These are phyloP conservation scores for Lasiosphaeria miniovina DNA, from an alignment of 495 filamentous ascomycete species.

Conservation along the genomic window DNA sequence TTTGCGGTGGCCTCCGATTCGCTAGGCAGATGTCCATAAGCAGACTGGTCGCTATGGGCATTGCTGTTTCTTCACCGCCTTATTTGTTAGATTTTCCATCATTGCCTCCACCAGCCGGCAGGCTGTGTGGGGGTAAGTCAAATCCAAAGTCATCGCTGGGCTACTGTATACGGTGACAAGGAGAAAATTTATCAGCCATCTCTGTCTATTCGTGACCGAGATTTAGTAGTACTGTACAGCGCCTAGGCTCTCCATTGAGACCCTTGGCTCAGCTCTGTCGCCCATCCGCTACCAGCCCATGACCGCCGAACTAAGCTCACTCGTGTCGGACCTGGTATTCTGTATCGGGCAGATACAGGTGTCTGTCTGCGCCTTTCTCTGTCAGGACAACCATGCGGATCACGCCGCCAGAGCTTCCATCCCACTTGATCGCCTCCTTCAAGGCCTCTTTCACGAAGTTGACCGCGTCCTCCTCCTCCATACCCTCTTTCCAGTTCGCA, in stretches of 20 bases:
- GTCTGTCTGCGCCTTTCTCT: conserved; percentile 75
- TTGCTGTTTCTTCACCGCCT: neutral
- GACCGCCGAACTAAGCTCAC: conserved; percentile 18
- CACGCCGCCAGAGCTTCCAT: conserved; percentile 96
- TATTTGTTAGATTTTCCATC: neutral
- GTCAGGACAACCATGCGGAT: conserved; percentile 97
- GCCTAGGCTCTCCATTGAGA: conserved; percentile 1
- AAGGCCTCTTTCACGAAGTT: conserved; percentile 87
- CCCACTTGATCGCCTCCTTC: conserved; percentile 96
- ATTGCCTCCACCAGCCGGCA: conserved; percentile 9
- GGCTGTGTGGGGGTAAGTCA: neutral
- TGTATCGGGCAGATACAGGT: conserved; percentile 86
- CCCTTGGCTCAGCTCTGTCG: conserved; percentile 7
- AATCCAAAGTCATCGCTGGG: too few species aligned
- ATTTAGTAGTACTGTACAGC: conserved; percentile 6
- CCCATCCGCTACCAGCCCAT: neutral
- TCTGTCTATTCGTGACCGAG: neutral
- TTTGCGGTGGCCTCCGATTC: neutral
- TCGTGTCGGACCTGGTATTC: conserved; percentile 60
- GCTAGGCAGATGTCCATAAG: neutral
- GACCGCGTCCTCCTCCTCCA: conserved; percentile 92
- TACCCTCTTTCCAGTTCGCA: conserved; percentile 90
- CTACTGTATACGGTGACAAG: neutral
- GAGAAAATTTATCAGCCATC: neutral
- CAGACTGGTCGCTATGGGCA: neutral